Conservation (phyloP, 805 yeast species). For the Ogataea nonfermentans region DNA sequence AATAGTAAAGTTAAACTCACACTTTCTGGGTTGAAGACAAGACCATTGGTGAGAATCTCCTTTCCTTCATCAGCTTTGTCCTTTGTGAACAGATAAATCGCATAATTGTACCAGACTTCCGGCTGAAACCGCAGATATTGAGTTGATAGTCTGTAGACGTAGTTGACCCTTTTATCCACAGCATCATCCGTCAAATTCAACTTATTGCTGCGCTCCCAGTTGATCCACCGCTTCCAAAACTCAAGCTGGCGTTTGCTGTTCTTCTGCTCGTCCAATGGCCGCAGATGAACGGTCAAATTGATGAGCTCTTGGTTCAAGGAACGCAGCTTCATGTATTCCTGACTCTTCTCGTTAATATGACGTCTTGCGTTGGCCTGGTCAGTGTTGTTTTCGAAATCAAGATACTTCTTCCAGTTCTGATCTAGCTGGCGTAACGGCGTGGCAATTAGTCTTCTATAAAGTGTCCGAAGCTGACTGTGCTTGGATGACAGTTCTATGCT, state of each 20-base stretch:
- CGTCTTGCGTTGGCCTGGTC: constrained; percentile 79
- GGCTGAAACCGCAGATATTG: constrained; percentile 62
- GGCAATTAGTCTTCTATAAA: constrained; percentile 66
- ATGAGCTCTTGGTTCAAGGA: constrained; percentile 71
- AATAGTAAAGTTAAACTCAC: constrained; percentile 62
- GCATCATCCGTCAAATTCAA: constrained; percentile 53
- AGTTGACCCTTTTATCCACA: constrained; percentile 57
- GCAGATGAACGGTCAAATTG: constrained; percentile 42
- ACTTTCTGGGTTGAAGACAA: constrained; percentile 67
- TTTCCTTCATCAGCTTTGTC: constrained; percentile 25
- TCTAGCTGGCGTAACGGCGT: constrained; percentile 79
- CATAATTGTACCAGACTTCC: constrained; percentile 72
- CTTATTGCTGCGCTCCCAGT: constrained; percentile 74
- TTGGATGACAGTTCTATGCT: constrained; percentile 86
- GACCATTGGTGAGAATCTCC: constrained; percentile 52
- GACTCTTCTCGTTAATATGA: constrained; percentile 76
- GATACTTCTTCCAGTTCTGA: constrained; percentile 74
- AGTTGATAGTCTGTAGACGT: constrained; percentile 70
- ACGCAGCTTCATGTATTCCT: constrained; percentile 84
- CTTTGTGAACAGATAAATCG: constrained; percentile 20
- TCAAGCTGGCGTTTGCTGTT: constrained; percentile 42
- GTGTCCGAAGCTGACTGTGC: constrained; percentile 68
- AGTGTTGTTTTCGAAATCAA: constrained; percentile 76
- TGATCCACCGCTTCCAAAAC: constrained; percentile 72
- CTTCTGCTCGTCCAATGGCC: constrained; percentile 14